A percentile compares a stretch with the other conserved stretches of the same genome.
phyloP scores from a whole-genome alignment of 768 basidiomycete genomes.

The Leccinellum albellum region DNA sequence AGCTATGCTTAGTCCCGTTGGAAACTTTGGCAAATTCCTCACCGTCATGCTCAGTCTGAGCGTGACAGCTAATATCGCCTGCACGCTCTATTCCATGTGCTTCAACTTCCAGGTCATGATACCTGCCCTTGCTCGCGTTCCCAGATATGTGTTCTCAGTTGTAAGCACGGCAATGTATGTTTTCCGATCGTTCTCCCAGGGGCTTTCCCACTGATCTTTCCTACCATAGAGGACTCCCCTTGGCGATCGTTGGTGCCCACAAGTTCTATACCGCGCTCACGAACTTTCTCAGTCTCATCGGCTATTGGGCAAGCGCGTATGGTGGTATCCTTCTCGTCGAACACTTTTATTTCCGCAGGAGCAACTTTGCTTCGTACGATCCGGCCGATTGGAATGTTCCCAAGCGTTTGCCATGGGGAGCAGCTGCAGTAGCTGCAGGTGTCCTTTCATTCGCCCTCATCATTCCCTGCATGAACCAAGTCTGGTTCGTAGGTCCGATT shows the following conservation, averaged over 20 bases:
- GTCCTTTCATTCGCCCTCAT: slow-evolving; percentile 51
- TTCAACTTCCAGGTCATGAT: slow-evolving; percentile 70
- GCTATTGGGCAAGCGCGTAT: slow-evolving; percentile 61
- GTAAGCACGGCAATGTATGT: slow-evolving; percentile 65
- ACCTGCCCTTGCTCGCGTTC: slow-evolving; percentile 54
- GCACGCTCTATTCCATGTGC: slow-evolving; percentile 78
- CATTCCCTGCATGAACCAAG: slow-evolving; percentile 67
- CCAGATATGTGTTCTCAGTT: slow-evolving; percentile 67
- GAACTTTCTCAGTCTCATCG: slow-evolving; percentile 66
- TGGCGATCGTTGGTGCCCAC: slow-evolving; percentile 66
- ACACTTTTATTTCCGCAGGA: slow-evolving; percentile 61
- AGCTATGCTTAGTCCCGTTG: slow-evolving; percentile 58
- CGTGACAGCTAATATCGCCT: slow-evolving; percentile 76
- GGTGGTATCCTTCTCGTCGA: slow-evolving; percentile 58
- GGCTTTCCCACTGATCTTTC: slow-evolving; percentile 4
- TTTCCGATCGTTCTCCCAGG: background rate
- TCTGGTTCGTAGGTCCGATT: slow-evolving; percentile 69
- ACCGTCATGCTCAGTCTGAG: slow-evolving; percentile 71
- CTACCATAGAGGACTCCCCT: slow-evolving; percentile 51
- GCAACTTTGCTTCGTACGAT: slow-evolving; percentile 47
- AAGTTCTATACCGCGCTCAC: slow-evolving; percentile 62
- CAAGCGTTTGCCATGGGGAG: slow-evolving; percentile 53
- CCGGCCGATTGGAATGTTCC: slow-evolving; percentile 49
- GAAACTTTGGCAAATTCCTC: slow-evolving; percentile 68
- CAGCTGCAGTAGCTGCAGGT: slow-evolving; percentile 55